Conservation (phyloP, 805 yeast genomes). For the Candida boidinii region DNA sequence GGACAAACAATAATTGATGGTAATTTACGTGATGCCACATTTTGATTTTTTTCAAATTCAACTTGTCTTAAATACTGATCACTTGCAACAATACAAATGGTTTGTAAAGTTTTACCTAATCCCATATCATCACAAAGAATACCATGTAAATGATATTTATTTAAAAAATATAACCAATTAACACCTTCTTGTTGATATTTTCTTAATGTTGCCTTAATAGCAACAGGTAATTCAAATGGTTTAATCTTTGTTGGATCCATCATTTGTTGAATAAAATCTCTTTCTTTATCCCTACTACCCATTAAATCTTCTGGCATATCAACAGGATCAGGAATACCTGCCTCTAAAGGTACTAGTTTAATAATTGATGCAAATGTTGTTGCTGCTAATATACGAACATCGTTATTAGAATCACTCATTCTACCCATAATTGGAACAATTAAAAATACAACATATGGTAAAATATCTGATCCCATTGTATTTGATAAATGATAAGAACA, state of each 20-base stretch:
- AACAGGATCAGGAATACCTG: conserved; percentile 92
- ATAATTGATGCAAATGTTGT: conserved; percentile 95
- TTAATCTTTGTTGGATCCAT: conserved; percentile 91
- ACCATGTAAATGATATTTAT: conserved; percentile 93
- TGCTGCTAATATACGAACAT: conserved; percentile 84
- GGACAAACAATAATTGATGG: conserved; percentile 92
- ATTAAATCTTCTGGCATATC: conserved; percentile 80
- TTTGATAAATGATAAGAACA: conserved; percentile 77
- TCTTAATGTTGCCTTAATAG: conserved; percentile 86
- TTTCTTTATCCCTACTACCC: conserved; percentile 85
- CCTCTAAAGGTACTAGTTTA: conserved; percentile 92
- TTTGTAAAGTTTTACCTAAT: conserved; percentile 91
- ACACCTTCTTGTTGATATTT: conserved; percentile 98
- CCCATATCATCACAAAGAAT: conserved; percentile 99
- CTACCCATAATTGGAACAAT: conserved; percentile 95
- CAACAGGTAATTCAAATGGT: conserved; percentile 81
- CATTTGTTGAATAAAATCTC: conserved; percentile 94
- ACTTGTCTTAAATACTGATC: conserved; percentile 84
- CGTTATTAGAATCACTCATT: conserved; percentile 92
- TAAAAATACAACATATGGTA: conserved; percentile 91
- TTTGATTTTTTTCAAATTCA: conserved; percentile 50
- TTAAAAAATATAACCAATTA: conserved; percentile 93
- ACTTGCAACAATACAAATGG: conserved; percentile 93
- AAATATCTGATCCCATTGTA: conserved; percentile 78
- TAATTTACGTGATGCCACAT: conserved; percentile 58